Evolutionary conservation across 2,329 filamentous ascomycete genomes (phyloP).

Genomic region (Fusarium solani-melongenae): DNA sequence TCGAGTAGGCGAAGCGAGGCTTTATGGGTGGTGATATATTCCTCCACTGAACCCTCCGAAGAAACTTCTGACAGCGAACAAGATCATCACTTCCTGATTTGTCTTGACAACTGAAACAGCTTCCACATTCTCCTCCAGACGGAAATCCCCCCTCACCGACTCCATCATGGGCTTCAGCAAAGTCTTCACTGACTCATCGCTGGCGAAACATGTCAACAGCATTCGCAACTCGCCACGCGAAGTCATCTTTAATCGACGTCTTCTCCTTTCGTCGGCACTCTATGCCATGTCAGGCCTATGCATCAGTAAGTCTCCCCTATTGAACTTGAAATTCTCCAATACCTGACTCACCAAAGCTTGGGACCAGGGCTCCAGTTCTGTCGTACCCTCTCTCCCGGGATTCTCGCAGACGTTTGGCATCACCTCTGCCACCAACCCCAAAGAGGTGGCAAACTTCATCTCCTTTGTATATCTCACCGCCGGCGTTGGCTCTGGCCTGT

Average conservation of each 20-base stretch:
- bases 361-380: constrained; percentile 32
- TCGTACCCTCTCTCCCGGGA: constrained; percentile 28
- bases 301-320: constrained; percentile 17
- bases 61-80: neutral
- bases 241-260: constrained; percentile 18
- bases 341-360: constrained; percentile 4
- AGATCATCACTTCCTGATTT: neutral
- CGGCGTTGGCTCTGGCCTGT: constrained; percentile 32
- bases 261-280: constrained; percentile 15
- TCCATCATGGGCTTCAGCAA: constrained; percentile 8
- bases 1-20: neutral
- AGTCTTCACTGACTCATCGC: constrained; percentile 15
- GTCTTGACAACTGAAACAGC: neutral
- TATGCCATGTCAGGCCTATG: constrained; percentile 29
- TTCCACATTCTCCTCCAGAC: neutral
- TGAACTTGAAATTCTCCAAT: neutral
- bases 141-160: neutral
- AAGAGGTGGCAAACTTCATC: constrained; percentile 26
- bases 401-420: constrained; percentile 26
- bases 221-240: constrained; percentile 26
- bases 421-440: constrained; percentile 20
- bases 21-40: constrained; percentile 1
- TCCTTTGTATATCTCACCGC: constrained; percentile 29
- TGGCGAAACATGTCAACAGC: constrained; percentile 15
- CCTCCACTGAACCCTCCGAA: neutral